A percentile compares a stretch with the other conserved stretches of the same genome.
Evolutionary conservation across 1,284 basidiomycete genomes (phyloP).

Genomic region (Puccinia polysora): DNA sequence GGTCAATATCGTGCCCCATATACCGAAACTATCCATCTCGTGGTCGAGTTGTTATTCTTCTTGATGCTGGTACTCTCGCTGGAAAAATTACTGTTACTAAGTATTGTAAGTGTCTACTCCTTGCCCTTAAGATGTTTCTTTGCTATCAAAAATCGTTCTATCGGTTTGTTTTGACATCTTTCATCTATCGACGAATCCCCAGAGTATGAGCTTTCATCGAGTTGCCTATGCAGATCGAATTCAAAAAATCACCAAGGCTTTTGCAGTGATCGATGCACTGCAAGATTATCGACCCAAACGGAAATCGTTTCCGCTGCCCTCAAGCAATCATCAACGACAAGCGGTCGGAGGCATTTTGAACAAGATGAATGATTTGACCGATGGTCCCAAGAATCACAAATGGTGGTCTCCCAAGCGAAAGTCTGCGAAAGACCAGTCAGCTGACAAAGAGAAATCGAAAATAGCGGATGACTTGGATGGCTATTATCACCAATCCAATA

Average conservation of each 20-base stretch:
- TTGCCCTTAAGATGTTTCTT: no score
- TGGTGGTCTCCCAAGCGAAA: slow-evolving; percentile 4
- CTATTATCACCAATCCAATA: no score
- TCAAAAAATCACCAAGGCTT: slow-evolving; percentile 59
- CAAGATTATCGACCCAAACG: slow-evolving; percentile 66
- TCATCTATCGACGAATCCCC: slow-evolving; percentile 56
- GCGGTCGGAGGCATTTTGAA: no score
- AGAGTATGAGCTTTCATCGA: slow-evolving; percentile 60
- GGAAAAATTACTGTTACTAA: slow-evolving; percentile 34
- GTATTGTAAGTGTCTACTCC: slow-evolving; percentile 26
- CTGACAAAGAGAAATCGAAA: neutral
- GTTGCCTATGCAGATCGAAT: slow-evolving; percentile 71
- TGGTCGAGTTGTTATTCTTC: slow-evolving; percentile 27
- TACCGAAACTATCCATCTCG: slow-evolving; percentile 9
- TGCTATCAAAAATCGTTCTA: no score
- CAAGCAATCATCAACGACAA: neutral
- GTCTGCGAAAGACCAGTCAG: neutral
- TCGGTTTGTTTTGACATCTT: no score
- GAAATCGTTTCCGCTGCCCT: slow-evolving; percentile 20
- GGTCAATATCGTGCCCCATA: slow-evolving; percentile 24
- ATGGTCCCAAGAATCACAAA: no score
- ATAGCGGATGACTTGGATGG: neutral
- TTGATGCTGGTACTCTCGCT: slow-evolving; percentile 29
- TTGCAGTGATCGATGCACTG: slow-evolving; percentile 65
- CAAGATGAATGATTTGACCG: no score